Base-by-base conservation (phyloP, 192 early-diverging fungal species). In the Linderina pennispora region DNA sequence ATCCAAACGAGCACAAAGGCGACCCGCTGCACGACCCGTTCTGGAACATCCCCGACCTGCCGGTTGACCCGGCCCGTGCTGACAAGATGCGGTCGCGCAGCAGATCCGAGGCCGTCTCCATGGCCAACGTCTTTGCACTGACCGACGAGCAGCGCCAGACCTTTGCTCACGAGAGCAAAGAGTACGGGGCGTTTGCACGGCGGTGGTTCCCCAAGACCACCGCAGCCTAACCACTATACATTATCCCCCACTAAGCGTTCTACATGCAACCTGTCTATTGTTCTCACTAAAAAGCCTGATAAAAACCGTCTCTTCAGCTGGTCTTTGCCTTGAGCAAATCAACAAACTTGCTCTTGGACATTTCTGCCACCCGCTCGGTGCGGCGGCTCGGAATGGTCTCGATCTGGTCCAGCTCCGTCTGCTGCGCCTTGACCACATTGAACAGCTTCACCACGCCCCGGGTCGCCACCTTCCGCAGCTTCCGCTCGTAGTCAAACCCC, bases 401-500 rank as follows among this genome's bases (percentile, higher is more conserved):
- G 53, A 58, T 59, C 9, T 58, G 39, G 16, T 20, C 41, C 39
- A 65, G 77, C 14, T 77, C 76, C 45, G 89, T 89, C 55, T 97
- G 94, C 51, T 90, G 88, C 4, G 76, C 84, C 55, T 82, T 78
- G 43, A 97, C 88, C 15, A 92, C 94, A 63, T 97, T 97, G 58
- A 97, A 97, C 36, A 97, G 73, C 61, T 90, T 82, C 41, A 97
- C 90, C 20, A 97, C 93, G 59, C 94, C 94, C 43, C 79, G 72
- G 7, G 94, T 97, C 3, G 92, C 89, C 5, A 91, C 80, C 76
- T 95, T 94, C 45, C 88, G 67, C 54, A 97, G 58, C 65, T 77
- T 81, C 60, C 91, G 89, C 61, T 97, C 94, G 49, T 91, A 85
- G 35, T 92, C 90, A 60, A 84, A 79, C 26, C 78, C 81, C 22